phyloP scores from a whole-genome alignment of 1,284 basidiomycete genomes.

The Fomes fomentarius region DNA sequence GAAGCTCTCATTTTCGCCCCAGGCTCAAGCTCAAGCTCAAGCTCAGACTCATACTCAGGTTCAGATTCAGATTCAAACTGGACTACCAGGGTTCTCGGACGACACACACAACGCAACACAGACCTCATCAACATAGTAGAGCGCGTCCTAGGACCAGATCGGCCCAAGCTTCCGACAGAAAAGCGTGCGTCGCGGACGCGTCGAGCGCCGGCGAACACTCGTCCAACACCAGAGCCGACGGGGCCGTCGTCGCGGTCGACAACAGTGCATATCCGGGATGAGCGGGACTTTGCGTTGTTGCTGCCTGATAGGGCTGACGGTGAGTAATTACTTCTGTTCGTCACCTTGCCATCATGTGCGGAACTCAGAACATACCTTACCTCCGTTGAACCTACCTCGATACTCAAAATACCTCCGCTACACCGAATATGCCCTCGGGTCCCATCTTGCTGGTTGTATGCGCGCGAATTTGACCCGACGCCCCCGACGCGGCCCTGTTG shows the following conservation, averaged over 20 bases:
- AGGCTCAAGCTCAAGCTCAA: neutral
- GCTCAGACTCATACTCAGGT: neutral
- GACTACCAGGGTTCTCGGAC: neutral
- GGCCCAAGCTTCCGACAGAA: neutral
- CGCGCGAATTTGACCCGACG: conserved; percentile 3
- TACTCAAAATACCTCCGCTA: neutral
- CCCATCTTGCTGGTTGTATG: no score
- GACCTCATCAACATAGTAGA: neutral
- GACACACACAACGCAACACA: neutral
- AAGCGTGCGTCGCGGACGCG: conserved; percentile 13
- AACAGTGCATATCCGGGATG: conserved; percentile 43
- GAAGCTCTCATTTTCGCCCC: no score
- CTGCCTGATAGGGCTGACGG: conserved; percentile 41
- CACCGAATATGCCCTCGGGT: no score
- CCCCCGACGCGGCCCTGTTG: neutral
- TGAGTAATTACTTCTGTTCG: conserved; percentile 24
- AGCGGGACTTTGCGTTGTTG: conserved; percentile 43
- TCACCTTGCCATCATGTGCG: no score
- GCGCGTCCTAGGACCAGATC: no score
- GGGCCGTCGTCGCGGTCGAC: conserved; percentile 41
- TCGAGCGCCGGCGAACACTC: conserved; percentile 30
- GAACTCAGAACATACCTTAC: no score
- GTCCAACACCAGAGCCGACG: conserved; percentile 51
- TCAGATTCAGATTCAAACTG: conserved; percentile 4
- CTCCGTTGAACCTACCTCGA: no score